Conservation (phyloP, 2,329 filamentous ascomycete species). For the Didymella sp. region DNA sequence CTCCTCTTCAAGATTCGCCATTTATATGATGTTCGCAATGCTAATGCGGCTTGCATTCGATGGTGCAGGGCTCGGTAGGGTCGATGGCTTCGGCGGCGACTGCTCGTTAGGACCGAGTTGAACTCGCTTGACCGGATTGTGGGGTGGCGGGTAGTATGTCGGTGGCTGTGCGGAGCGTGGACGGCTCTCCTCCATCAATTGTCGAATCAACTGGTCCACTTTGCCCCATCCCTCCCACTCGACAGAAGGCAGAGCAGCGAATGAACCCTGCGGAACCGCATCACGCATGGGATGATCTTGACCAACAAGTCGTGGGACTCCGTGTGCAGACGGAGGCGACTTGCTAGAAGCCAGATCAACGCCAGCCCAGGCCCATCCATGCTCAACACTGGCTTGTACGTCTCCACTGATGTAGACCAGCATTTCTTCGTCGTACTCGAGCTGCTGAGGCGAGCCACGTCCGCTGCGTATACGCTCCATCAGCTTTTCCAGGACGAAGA, state of each 20-base stretch:
- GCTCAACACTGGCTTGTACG: conserved; percentile 78
- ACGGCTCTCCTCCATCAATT: conserved; percentile 60
- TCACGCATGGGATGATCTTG: conserved; percentile 42
- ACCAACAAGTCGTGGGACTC: conserved; percentile 14
- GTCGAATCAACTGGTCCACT: conserved; percentile 68
- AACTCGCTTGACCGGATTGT: conserved; percentile 48
- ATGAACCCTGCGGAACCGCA: conserved; percentile 57
- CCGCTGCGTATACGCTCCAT: conserved; percentile 61
- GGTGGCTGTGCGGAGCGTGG: conserved; percentile 31
- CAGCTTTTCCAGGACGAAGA: conserved; percentile 78
- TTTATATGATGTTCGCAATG: conserved; percentile 54
- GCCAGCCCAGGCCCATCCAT: conserved; percentile 79
- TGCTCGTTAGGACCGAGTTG: conserved; percentile 40
- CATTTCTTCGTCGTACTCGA: conserved; percentile 81
- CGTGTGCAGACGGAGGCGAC: background rate
- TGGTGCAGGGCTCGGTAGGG: conserved; percentile 34
- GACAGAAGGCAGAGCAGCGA: conserved; percentile 60
- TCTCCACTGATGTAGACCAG: conserved; percentile 86
- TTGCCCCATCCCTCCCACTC: conserved; percentile 85
- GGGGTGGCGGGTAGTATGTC: conserved; percentile 48
- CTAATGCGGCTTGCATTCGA: conserved; percentile 55
- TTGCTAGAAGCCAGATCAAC: conserved; percentile 46
- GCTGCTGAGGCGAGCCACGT: conserved; percentile 46
- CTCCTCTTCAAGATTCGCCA: conserved; percentile 1
- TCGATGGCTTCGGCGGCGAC: conserved; percentile 27